phyloP scores from a whole-genome alignment of 345 rosid genomes.

The Eucalyptus sp. region DNA sequence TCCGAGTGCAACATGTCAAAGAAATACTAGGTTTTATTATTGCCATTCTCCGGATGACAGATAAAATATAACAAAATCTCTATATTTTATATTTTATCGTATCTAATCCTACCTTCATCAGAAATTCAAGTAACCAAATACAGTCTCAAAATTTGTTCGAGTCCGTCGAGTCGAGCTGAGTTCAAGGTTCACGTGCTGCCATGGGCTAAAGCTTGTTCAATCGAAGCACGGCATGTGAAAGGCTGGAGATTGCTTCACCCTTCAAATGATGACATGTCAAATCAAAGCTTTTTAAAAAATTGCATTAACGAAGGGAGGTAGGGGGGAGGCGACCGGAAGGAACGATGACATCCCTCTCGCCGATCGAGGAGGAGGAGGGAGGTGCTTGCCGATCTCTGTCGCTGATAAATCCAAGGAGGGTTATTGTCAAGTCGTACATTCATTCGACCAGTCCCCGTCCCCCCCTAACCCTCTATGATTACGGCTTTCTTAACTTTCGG shows the following conservation, averaged over 20 bases:
- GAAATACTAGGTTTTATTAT: too few relatives aligned
- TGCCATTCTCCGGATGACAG: too few relatives aligned
- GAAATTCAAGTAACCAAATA: too few relatives aligned
- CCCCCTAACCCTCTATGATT: too few relatives aligned
- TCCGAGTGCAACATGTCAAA: too few relatives aligned
- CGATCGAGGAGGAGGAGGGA: neutral
- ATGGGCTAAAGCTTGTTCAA: neutral
- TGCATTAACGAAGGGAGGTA: neutral
- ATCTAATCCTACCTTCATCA: too few relatives aligned
- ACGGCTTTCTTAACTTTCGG: too few relatives aligned
- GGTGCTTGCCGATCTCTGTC: neutral
- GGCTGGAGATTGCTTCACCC: neutral
- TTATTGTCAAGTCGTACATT: too few relatives aligned
- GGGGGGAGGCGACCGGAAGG: neutral
- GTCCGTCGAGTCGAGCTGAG: neutral
- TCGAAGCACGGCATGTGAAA: neutral
- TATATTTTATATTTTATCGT: neutral
- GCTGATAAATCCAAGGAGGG: neutral
- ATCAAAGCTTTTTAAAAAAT: neutral
- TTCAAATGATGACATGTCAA: neutral
- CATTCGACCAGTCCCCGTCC: too few relatives aligned
- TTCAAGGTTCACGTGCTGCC: neutral
- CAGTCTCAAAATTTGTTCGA: too few relatives aligned
- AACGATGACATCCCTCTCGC: neutral
- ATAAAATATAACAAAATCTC: too few relatives aligned